phyloP scores from a whole-genome alignment of 2,329 filamentous ascomycete genomes.

The Ciborinia camelliae region DNA sequence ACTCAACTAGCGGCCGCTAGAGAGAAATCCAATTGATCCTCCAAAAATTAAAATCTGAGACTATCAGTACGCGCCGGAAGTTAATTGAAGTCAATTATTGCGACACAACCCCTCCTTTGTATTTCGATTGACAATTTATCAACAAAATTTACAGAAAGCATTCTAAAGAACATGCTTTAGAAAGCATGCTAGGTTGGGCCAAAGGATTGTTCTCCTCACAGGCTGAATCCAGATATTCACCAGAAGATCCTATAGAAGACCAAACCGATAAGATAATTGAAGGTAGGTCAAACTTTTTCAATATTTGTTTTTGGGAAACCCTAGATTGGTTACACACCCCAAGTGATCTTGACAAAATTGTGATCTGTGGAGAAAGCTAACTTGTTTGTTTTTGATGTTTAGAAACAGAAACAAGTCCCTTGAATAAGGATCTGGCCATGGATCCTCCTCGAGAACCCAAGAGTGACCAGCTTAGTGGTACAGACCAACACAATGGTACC shows the following conservation, averaged over 20 bases:
- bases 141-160: not conserved
- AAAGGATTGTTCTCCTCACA: slow-evolving; percentile 11
- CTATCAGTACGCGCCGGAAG: not conserved
- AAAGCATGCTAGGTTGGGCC: slow-evolving; percentile 1
- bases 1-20: slow-evolving; percentile 7
- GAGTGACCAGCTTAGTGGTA: not conserved
- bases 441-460: not conserved
- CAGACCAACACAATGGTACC: not conserved
- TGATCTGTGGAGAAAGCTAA: not conserved
- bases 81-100: not conserved
- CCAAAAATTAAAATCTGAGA: slow-evolving; percentile 8
- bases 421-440: not conserved
- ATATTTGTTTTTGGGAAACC: not conserved
- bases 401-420: not conserved
- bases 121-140: not conserved
- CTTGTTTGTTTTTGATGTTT: not conserved
- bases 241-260: not conserved
- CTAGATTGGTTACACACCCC: not conserved
- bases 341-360: not conserved
- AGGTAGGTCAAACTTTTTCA: slow-evolving; percentile 3
- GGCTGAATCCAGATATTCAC: not conserved
- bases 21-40: too few relatives aligned
- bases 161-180: not conserved
- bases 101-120: not conserved
- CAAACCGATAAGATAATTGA: slow-evolving; percentile 12